Evolutionary conservation across 1,139 yeast genomes (phyloP).

Genomic region (Sugiyamaella pinicola): DNA sequence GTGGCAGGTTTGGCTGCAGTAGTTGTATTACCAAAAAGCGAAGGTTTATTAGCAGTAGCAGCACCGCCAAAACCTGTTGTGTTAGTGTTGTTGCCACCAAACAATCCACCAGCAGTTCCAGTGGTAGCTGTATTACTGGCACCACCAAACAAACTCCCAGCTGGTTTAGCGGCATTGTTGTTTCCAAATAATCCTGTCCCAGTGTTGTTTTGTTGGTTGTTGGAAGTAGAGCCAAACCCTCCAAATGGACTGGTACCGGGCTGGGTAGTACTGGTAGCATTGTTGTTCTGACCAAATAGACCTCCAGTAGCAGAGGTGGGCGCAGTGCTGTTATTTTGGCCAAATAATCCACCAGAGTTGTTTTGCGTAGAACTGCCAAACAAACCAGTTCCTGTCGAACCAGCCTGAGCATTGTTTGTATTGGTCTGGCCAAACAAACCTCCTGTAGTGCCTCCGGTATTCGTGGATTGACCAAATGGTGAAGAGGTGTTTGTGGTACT

Average conservation of each 20-base stretch:
- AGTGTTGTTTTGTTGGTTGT: conserved; percentile 22
- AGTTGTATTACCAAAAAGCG: conserved; percentile 26
- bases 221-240: conserved; percentile 4
- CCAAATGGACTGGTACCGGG: conserved; percentile 16
- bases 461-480: conserved; percentile 21
- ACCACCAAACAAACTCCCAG: conserved; percentile 41
- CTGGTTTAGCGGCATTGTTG: conserved; percentile 31
- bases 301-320: conserved; percentile 15
- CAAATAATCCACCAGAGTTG: conserved; percentile 24
- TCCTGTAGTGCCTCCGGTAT: conserved; percentile 5
- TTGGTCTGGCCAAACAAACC: conserved; percentile 21
- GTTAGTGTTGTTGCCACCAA: conserved; percentile 28
- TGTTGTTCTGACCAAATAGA: conserved; percentile 22
- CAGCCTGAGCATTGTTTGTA: conserved; percentile 19
- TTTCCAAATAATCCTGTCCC: conserved; percentile 39
- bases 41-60: conserved; percentile 15
- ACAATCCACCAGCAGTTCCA: conserved; percentile 38
- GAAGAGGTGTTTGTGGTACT: conserved; percentile 9
- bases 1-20: conserved; percentile 29
- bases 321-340: conserved; percentile 20
- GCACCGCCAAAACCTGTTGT: conserved; percentile 3
- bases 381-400: conserved; percentile 34
- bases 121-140: conserved; percentile 32
- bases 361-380: conserved; percentile 16
- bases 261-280: background rate